Evolutionary conservation across 2,329 filamentous ascomycete genomes (phyloP).

Genomic region (Cladosporium cucumerinum): DNA sequence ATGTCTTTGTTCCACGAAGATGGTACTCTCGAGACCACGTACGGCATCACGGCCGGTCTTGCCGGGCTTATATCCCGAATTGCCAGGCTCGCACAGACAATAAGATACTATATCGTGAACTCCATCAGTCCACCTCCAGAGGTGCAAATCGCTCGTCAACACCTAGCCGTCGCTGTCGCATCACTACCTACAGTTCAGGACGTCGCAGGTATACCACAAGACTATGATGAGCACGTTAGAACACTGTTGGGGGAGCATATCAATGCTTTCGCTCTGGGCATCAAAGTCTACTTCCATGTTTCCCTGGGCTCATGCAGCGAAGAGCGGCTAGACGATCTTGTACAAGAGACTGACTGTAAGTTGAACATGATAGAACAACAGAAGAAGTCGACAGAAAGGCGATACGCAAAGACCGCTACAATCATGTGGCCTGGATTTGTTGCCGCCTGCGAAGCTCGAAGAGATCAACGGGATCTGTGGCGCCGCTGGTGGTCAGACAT

Average conservation of each 20-base stretch:
- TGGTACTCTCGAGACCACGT: not conserved
- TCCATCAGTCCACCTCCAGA: not conserved
- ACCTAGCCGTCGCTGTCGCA: not conserved
- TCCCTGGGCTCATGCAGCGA: not conserved
- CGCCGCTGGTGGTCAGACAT: not conserved
- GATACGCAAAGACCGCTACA: not conserved
- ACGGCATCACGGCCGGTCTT: not conserved
- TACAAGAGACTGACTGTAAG: not conserved
- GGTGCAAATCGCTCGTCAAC: not conserved
- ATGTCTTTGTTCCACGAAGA: not conserved
- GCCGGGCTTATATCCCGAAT: not conserved
- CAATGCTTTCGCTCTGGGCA: not conserved
- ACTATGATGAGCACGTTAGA: not conserved
- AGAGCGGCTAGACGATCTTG: not conserved
- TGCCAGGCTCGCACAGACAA: not conserved
- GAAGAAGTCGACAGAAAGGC: not conserved
- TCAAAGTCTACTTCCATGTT: not conserved
- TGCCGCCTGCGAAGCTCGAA: not conserved
- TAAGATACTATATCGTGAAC: not conserved
- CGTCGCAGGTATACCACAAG: not conserved
- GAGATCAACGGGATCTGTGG: not conserved
- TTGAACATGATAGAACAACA: not conserved
- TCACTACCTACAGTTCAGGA: not conserved
- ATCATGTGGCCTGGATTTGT: not conserved
- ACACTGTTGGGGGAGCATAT: not conserved